Base-by-base conservation (phyloP, 192 early-diverging fungal species). In the Lobosporangium transversale region DNA sequence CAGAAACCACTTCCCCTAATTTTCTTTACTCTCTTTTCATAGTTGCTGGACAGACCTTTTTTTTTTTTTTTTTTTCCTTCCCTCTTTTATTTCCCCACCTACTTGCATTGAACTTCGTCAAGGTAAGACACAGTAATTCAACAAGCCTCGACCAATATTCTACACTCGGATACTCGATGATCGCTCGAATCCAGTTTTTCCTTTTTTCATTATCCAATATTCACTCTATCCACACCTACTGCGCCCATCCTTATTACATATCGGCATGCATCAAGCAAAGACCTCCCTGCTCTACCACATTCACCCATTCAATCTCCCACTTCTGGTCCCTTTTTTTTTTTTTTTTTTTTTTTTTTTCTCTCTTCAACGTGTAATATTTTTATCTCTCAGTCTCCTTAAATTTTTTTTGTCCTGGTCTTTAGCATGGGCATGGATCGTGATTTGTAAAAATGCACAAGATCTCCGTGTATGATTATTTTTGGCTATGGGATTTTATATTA, bases 1-100 rank as follows among this genome's bases (percentile, higher is more conserved):
- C n/a, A n/a, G n/a, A n/a, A n/a, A n/a, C n/a, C 54, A 36, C 20
- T 58, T 47, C 58, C 58, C 50, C 50, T 61, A 48, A 31, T 61
- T 61, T 61, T 44, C 48, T 59, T 59, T 23, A 30, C 43, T 44
- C 17, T n/a, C n/a, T n/a, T n/a, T n/a, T n/a, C n/a, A n/a, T n/a
- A n/a, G n/a, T n/a, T n/a, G n/a, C n/a, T n/a, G n/a, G n/a, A n/a
- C n/a, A n/a, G n/a, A n/a, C n/a, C n/a, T n/a, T n/a, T n/a, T n/a
- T n/a, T n/a, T n/a, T n/a, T n/a, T n/a, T n/a, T n/a, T n/a, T n/a
- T n/a, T n/a, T n/a, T n/a, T n/a, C n/a, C n/a, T n/a, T n/a, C n/a
- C n/a, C n/a, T n/a, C n/a, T n/a, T n/a, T n/a, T n/a, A n/a, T n/a
- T n/a, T n/a, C n/a, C n/a, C n/a, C n/a, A n/a, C n/a, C n/a, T n/a